Evolutionary conservation across 768 basidiomycete genomes (phyloP).

Genomic region (Boletus tomentosulus): DNA sequence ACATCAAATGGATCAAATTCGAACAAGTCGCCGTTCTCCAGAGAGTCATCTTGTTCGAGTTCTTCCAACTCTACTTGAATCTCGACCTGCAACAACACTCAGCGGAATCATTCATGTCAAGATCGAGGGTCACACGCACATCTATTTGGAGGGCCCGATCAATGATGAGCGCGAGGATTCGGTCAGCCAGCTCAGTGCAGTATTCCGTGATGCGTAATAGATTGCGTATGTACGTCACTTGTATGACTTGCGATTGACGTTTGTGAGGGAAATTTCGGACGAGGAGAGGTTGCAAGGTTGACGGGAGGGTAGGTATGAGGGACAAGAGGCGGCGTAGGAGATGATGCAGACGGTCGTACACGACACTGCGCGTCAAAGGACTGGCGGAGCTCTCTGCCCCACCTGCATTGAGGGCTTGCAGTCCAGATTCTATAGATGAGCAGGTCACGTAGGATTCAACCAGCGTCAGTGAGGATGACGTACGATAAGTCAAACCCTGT

Average conservation of each 20-base stretch:
- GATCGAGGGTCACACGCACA: constrained; percentile 43
- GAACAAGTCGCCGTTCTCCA: constrained; percentile 57
- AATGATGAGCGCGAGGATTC: constrained; percentile 80
- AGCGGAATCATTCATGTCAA: not conserved
- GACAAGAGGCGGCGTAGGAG: constrained; percentile 84
- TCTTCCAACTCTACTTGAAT: constrained; percentile 96
- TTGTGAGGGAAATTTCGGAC: constrained; percentile 90
- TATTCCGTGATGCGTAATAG: constrained; percentile 77
- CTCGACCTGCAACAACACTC: constrained; percentile 63
- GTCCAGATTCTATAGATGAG: constrained; percentile 57
- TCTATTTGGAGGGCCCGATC: constrained; percentile 95
- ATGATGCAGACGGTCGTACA: constrained; percentile 84
- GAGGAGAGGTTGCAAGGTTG: constrained; percentile 81
- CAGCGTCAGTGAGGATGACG: constrained; percentile 30
- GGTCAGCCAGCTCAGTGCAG: constrained; percentile 83
- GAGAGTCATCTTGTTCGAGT: constrained; percentile 60
- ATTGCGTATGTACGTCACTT: constrained; percentile 90
- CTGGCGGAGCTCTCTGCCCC: constrained; percentile 60
- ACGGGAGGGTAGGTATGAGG: constrained; percentile 87
- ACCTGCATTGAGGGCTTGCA: constrained; percentile 55
- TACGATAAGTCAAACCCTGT: constrained; percentile 86
- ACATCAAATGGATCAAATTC: constrained; percentile 84
- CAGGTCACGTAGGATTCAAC: constrained; percentile 1
- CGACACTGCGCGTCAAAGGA: constrained; percentile 74
- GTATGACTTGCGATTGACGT: constrained; percentile 71